These are phyloP conservation scores for Colletotrichum tropicicola DNA, from an alignment of 2,329 filamentous ascomycete species.

Conservation along the genomic window DNA sequence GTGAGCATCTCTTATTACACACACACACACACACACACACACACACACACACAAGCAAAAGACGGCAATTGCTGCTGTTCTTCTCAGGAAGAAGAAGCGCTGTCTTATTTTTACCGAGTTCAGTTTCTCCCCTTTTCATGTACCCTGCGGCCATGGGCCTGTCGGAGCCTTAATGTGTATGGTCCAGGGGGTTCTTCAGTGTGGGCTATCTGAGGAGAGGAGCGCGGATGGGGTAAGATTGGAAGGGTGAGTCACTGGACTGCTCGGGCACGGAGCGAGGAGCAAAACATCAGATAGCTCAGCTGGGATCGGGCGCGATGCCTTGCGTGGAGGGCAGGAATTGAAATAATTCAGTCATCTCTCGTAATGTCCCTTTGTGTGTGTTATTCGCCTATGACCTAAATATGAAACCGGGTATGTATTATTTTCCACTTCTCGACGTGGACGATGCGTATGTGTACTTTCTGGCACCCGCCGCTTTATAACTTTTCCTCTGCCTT, in stretches of 20 bases:
- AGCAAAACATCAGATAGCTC: not conserved
- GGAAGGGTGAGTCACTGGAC: not conserved
- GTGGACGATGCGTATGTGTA: not conserved
- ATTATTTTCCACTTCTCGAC: not conserved
- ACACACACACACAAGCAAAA: no score
- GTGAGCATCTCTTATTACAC: conserved; percentile 6
- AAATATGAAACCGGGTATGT: conserved; percentile 22
- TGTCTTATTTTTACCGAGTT: not conserved
- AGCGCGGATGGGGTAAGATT: not conserved
- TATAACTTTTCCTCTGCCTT: conserved; percentile 42
- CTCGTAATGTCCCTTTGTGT: not conserved
- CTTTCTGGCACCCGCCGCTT: not conserved
- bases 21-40: not conserved
- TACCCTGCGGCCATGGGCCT: conserved; percentile 1
- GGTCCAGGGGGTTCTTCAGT: not conserved
- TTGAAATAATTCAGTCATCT: not conserved
- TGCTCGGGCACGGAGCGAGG: not conserved
- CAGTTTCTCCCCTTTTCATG: not conserved
- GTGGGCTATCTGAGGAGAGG: not conserved
- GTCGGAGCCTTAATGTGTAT: conserved; percentile 1
- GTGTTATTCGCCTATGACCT: not conserved
- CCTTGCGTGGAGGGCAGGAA: not conserved
- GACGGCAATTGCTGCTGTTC: no score
- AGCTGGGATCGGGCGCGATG: not conserved
- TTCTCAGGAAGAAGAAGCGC: no score